Conservation (phyloP, 2,329 filamentous ascomycete species). For the Trichoderma sp. region DNA sequence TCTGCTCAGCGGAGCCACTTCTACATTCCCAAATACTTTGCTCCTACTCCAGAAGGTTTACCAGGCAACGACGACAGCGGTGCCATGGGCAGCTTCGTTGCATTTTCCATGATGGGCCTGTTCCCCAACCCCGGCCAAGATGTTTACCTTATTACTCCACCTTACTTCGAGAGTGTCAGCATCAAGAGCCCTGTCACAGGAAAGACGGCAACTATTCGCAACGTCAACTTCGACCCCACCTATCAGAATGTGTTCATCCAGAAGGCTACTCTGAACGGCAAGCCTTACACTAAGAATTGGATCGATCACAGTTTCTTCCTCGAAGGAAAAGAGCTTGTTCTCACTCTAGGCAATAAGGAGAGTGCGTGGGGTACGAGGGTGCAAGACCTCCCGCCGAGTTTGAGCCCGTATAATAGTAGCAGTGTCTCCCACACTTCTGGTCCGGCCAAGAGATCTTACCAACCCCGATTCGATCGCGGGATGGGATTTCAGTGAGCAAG, state of each 20-base stretch:
- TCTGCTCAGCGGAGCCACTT: slow-evolving; percentile 58
- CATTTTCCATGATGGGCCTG: slow-evolving; percentile 68
- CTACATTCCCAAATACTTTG: slow-evolving; percentile 67
- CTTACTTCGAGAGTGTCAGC: slow-evolving; percentile 64
- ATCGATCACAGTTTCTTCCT: slow-evolving; percentile 68
- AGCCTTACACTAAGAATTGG: slow-evolving; percentile 65
- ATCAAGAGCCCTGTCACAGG: slow-evolving; percentile 60
- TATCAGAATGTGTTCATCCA: slow-evolving; percentile 66
- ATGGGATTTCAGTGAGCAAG: slow-evolving; percentile 2
- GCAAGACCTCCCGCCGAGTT: slow-evolving; percentile 64
- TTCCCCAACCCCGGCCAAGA: slow-evolving; percentile 70
- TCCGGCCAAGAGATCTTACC: not conserved
- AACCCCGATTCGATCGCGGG: slow-evolving; percentile 1
- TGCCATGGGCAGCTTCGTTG: slow-evolving; percentile 68
- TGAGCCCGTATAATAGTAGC: slow-evolving; percentile 40
- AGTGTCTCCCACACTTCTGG: not conserved
- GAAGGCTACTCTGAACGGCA: slow-evolving; percentile 62
- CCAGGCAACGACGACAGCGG: slow-evolving; percentile 72
- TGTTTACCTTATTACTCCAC: slow-evolving; percentile 70
- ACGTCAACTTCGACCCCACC: slow-evolving; percentile 60
- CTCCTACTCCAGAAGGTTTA: slow-evolving; percentile 58
- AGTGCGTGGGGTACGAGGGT: slow-evolving; percentile 64
- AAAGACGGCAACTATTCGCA: slow-evolving; percentile 60
- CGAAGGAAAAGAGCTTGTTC: slow-evolving; percentile 63
- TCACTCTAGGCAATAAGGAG: slow-evolving; percentile 61